Percentiles rank a stretch among this genome's conserved stretches.
These are phyloP conservation scores for Penicillium sp. DNA, from an alignment of 2,329 filamentous ascomycete species.

Conservation along the genomic window DNA sequence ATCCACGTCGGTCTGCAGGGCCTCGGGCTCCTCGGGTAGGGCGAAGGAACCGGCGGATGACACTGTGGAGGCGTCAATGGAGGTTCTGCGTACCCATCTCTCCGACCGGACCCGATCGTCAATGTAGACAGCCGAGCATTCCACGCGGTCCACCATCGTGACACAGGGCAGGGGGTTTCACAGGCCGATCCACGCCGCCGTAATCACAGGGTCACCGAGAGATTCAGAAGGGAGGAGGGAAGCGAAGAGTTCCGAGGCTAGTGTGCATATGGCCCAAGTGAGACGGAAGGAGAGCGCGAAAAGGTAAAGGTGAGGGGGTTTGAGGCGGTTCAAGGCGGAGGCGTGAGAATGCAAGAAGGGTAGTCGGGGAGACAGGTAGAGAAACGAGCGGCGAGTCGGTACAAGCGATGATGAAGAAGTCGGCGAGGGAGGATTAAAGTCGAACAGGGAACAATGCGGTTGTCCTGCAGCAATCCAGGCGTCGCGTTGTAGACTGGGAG, in stretches of 20 bases:
- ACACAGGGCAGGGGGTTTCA: slow-evolving; percentile 8
- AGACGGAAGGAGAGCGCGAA: neutral
- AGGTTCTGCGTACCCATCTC: slow-evolving; percentile 40
- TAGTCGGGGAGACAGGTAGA: neutral
- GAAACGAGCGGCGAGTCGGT: slow-evolving; percentile 13
- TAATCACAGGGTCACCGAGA: slow-evolving; percentile 9
- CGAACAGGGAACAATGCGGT: slow-evolving; percentile 29
- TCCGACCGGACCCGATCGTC: slow-evolving; percentile 44
- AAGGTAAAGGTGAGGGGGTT: slow-evolving; percentile 2
- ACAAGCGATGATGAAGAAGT: slow-evolving; percentile 2
- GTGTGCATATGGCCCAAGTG: slow-evolving; percentile 27
- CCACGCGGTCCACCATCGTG: slow-evolving; percentile 42
- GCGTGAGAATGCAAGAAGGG: neutral
- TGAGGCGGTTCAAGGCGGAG: no score
- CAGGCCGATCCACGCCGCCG: slow-evolving; percentile 13
- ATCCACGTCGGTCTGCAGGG: slow-evolving; percentile 47
- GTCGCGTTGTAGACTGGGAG: slow-evolving; percentile 20
- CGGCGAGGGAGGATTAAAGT: slow-evolving; percentile 17
- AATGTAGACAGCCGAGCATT: slow-evolving; percentile 44
- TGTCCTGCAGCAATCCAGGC: slow-evolving; percentile 28
- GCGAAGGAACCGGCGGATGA: slow-evolving; percentile 25
- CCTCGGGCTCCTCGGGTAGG: slow-evolving; percentile 39
- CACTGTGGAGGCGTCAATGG: slow-evolving; percentile 21
- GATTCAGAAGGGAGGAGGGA: slow-evolving; percentile 11
- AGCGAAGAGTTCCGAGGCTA: slow-evolving; percentile 14